phyloP scores from a whole-genome alignment of 2,329 filamentous ascomycete genomes.

The Fusarium drepaniforme region DNA sequence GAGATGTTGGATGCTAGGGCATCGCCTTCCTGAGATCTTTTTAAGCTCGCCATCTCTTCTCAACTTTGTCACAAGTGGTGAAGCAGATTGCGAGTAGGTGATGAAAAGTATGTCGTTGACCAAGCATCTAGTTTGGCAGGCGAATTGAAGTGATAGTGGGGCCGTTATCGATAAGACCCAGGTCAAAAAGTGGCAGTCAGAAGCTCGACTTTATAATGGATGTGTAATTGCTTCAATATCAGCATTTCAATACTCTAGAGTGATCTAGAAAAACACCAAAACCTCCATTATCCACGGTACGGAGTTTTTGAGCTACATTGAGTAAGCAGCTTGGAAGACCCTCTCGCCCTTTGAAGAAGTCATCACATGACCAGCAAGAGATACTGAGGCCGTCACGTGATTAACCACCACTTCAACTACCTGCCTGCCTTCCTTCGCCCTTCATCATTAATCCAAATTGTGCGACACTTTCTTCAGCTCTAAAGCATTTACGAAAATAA shows the following conservation, averaged over 20 bases:
- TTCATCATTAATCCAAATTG: not conserved
- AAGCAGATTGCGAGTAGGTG: slow-evolving; percentile 20
- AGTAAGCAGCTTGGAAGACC: not conserved
- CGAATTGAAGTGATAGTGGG: slow-evolving; percentile 39
- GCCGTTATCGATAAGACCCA: slow-evolving; percentile 48
- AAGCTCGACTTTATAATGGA: not conserved
- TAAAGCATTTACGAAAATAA: not conserved
- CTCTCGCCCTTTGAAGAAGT: not conserved
- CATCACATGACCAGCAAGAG: not conserved
- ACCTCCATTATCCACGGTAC: not conserved
- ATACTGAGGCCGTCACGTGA: not conserved
- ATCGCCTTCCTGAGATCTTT: slow-evolving; percentile 66
- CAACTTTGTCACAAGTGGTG: slow-evolving; percentile 1
- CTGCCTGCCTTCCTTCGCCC: not conserved
- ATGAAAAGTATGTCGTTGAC: slow-evolving; percentile 37
- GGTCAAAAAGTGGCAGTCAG: not conserved
- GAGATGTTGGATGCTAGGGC: slow-evolving; percentile 80
- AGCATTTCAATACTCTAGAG: not conserved
- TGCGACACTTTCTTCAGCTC: not conserved
- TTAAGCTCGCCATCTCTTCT: slow-evolving; percentile 72
- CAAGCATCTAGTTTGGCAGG: slow-evolving; percentile 26
- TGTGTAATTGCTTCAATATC: not conserved
- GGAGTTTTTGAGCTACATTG: not conserved
- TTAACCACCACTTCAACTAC: not conserved
- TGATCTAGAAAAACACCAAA: not conserved